Percentiles rank a stretch among this genome's conserved stretches.
These are phyloP conservation scores for Taphrina betulina DNA, from an alignment of 1,139 yeast species.

Conservation along the genomic window DNA sequence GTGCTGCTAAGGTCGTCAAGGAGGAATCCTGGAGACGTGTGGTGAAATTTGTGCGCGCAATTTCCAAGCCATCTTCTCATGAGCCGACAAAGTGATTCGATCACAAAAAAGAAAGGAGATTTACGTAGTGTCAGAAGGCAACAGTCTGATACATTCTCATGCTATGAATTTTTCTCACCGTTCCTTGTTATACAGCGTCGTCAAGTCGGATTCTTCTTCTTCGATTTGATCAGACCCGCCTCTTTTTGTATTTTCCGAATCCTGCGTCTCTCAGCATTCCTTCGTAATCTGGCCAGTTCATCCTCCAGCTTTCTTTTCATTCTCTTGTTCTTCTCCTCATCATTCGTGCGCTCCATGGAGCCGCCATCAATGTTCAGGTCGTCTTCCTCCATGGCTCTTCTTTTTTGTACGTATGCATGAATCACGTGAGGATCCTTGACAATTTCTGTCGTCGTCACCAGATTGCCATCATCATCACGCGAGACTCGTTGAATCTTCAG, in stretches of 20 bases:
- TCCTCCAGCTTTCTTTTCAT: conserved; percentile 77
- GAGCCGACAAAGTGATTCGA: too few relatives aligned
- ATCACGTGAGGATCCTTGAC: conserved; percentile 83
- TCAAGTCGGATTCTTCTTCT: conserved; percentile 10
- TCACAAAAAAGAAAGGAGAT: too few relatives aligned
- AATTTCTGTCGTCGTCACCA: conserved; percentile 70
- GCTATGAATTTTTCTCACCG: too few relatives aligned
- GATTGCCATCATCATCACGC: conserved; percentile 77
- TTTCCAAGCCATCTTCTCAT: too few relatives aligned
- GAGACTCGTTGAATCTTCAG: conserved; percentile 76
- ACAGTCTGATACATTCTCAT: too few relatives aligned
- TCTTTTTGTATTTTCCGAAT: conserved; percentile 54
- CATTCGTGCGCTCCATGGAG: conserved; percentile 66
- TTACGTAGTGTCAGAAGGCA: too few relatives aligned
- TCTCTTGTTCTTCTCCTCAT: conserved; percentile 77
- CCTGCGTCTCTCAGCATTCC: conserved; percentile 63
- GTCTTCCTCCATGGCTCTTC: conserved; percentile 69
- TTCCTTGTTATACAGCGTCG: too few relatives aligned
- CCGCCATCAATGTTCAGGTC: conserved; percentile 52
- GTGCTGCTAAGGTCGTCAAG: too few relatives aligned
- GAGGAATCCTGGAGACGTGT: too few relatives aligned
- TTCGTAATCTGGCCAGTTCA: conserved; percentile 78
- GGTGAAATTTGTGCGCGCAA: too few relatives aligned
- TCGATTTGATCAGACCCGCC: conserved; percentile 14
- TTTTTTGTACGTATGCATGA: conserved; percentile 75